A percentile compares a stretch with the other conserved stretches of the same genome.
Conservation (phyloP, 2,329 filamentous ascomycete species). For the Fusarium goolgardi region DNA sequence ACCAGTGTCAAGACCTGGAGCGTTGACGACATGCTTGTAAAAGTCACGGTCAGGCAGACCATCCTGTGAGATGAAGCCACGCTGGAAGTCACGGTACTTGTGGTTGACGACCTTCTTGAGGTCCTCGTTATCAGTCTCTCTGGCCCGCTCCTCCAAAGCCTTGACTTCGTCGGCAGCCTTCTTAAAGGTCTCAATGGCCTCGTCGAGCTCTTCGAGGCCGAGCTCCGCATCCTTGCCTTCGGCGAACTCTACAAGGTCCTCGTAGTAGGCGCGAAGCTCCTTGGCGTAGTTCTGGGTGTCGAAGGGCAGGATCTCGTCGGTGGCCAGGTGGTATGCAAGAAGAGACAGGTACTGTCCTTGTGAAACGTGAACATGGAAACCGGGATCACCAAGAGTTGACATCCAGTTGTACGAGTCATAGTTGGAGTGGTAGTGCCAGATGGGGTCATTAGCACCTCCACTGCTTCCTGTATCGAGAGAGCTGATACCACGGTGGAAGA, state of each 20-base stretch:
- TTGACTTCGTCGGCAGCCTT: constrained; percentile 49
- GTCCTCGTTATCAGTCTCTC: constrained; percentile 44
- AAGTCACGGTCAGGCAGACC: constrained; percentile 60
- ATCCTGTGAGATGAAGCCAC: constrained; percentile 61
- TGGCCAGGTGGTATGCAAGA: constrained; percentile 54
- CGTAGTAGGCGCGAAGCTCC: constrained; percentile 55
- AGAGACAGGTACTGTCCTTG: constrained; percentile 61
- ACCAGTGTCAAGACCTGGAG: constrained; percentile 60
- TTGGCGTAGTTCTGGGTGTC: constrained; percentile 56
- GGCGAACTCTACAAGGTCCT: constrained; percentile 52
- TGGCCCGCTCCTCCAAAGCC: constrained; percentile 49
- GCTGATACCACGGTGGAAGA: constrained; percentile 66
- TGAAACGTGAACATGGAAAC: constrained; percentile 69
- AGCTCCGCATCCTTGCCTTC: constrained; percentile 50
- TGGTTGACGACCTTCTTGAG: constrained; percentile 56
- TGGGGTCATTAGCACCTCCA: constrained; percentile 58
- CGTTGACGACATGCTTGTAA: constrained; percentile 60
- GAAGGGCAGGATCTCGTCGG: constrained; percentile 54
- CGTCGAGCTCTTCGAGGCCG: constrained; percentile 53
- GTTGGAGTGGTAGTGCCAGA: constrained; percentile 85
- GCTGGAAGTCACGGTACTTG: constrained; percentile 61
- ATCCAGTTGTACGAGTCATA: constrained; percentile 90
- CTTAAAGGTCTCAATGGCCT: constrained; percentile 55
- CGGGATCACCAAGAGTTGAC: constrained; percentile 78
- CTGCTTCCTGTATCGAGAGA: constrained; percentile 67